phyloP scores from a whole-genome alignment of 2,329 filamentous ascomycete species.

The Aspergillus awamori region DNA sequence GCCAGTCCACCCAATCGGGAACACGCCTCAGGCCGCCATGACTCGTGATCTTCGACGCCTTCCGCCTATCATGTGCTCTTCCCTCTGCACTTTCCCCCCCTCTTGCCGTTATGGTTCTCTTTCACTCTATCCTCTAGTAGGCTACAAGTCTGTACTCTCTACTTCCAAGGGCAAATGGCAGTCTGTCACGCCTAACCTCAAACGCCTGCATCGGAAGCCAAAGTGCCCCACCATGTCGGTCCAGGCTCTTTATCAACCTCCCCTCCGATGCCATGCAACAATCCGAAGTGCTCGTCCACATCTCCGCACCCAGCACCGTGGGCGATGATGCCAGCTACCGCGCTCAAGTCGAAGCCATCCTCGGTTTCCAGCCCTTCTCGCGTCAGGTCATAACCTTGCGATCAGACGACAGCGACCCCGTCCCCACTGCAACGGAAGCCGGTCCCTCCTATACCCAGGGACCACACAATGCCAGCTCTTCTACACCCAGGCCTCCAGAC shows the following conservation, averaged over 20 bases:
- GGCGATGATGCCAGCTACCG: constrained; percentile 44
- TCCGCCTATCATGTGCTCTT: not conserved
- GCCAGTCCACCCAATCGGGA: constrained; percentile 8
- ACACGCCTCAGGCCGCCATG: constrained; percentile 1
- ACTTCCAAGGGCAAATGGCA: not conserved
- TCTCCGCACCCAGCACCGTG: constrained; percentile 42
- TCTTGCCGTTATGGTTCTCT: not conserved
- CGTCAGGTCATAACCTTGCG: constrained; percentile 25
- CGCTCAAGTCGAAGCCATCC: constrained; percentile 41
- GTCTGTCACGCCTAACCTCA: not conserved
- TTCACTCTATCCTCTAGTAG: not conserved
- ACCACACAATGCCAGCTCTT: not conserved
- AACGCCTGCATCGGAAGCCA: not conserved
- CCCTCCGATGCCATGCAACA: constrained; percentile 23
- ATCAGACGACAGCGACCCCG: not conserved
- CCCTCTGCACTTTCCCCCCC: too few relatives aligned
- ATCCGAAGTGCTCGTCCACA: constrained; percentile 46
- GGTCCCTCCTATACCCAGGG: not conserved
- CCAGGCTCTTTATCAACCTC: not conserved
- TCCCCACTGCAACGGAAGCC: not conserved
- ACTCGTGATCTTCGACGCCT: constrained; percentile 2
- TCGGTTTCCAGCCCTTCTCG: constrained; percentile 37
- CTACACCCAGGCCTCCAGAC: not conserved
- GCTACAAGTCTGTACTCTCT: not conserved
- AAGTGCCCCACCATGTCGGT: constrained; percentile 6